Evolutionary conservation across 345 rosid species (phyloP).

Genomic region (Citrus glauca): DNA sequence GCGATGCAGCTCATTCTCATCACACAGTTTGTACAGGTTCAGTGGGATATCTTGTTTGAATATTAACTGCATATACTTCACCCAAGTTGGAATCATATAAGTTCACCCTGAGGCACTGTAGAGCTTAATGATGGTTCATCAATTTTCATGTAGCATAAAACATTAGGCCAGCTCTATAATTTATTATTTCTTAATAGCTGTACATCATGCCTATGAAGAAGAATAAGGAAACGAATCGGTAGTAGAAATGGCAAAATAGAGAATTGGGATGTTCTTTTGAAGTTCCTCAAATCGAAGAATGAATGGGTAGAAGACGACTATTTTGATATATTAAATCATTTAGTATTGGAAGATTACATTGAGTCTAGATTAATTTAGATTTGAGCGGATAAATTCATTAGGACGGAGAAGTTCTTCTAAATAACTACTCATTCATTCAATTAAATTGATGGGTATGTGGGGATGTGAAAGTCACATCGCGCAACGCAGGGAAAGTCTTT

Average conservation of each 20-base stretch:
- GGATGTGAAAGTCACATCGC: neutral
- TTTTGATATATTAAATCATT: too few species aligned
- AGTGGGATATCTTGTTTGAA: neutral
- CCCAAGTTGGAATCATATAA: conserved; percentile 5
- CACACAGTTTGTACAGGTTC: conserved; percentile 32
- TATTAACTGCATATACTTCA: conserved; percentile 5
- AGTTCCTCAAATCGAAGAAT: neutral
- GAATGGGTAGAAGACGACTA: too few species aligned
- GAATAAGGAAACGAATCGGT: neutral
- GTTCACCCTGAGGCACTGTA: neutral
- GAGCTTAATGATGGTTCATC: conserved; percentile 9
- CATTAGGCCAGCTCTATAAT: conserved; percentile 1
- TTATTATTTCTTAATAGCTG: neutral
- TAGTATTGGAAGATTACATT: accelerated
- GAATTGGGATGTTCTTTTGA: neutral
- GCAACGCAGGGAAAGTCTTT: neutral
- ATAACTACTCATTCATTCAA: neutral
- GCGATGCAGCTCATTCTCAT: conserved; percentile 4
- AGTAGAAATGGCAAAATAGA: neutral
- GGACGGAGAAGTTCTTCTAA: accelerated
- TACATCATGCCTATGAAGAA: neutral
- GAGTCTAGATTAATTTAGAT: too few species aligned
- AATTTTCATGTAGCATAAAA: conserved; percentile 26
- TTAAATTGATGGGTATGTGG: neutral
- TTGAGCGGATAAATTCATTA: too few species aligned